These are phyloP conservation scores for Penicillium psychrofluorescens DNA, from an alignment of 495 filamentous ascomycete species.

Conservation along the genomic window DNA sequence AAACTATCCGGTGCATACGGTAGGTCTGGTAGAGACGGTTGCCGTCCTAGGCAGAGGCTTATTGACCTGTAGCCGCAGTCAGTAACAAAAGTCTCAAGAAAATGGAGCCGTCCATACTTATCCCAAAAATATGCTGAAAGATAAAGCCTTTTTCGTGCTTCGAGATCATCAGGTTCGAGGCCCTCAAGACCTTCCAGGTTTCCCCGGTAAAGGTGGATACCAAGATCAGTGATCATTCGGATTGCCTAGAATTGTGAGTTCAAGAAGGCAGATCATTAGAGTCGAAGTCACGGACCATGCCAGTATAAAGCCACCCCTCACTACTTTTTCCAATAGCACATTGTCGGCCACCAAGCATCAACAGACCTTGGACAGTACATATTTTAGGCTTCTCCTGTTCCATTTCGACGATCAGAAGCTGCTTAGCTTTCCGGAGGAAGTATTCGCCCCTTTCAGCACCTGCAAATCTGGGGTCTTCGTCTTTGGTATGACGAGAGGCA, in stretches of 20 bases:
- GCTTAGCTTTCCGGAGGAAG: conserved; percentile 1
- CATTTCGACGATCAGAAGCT: conserved; percentile 5
- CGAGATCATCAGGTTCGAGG: conserved; percentile 7
- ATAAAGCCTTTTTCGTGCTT: conserved; percentile 7
- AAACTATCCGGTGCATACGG: conserved; percentile 3
- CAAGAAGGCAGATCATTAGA: not conserved
- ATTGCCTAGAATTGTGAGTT: not conserved
- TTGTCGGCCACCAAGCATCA: conserved; percentile 6
- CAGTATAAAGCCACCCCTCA: conserved; percentile 10
- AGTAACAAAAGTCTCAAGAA: not conserved
- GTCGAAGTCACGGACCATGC: conserved; percentile 1
- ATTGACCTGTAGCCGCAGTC: conserved; percentile 1
- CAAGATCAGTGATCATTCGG: conserved; percentile 6
- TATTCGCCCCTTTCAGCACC: conserved; percentile 1
- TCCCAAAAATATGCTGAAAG: conserved; percentile 5
- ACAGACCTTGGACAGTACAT: conserved; percentile 3
- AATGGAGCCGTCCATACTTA: not conserved
- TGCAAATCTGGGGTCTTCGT: conserved; percentile 4
- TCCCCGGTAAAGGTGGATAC: conserved; percentile 1
- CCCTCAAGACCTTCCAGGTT: conserved; percentile 2
- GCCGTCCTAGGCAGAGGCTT: conserved; percentile 7
- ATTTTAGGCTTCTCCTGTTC: conserved; percentile 6
- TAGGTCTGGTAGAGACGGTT: not conserved
- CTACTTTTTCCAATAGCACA: conserved; percentile 9
- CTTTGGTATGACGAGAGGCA: conserved; percentile 4